Percentiles rank a stretch among this genome's conserved stretches.
Conservation (phyloP, 1,284 basidiomycete species). For the Cystobasidiaceae sp. region DNA sequence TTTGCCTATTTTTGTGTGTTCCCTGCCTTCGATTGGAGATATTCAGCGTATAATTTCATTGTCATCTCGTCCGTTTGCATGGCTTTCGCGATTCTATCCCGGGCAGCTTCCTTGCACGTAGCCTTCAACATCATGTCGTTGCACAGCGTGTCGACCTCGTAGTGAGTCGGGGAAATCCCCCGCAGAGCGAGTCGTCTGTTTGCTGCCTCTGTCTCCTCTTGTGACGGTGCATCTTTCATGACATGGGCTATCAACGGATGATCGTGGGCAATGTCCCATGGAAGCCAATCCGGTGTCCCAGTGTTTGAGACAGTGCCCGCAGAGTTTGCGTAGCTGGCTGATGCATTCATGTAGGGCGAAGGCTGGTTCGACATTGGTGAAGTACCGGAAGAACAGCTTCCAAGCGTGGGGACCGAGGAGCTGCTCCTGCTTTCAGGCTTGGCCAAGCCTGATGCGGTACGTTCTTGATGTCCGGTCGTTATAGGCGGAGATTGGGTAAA, state of each 20-base stretch:
- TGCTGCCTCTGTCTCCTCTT: background rate
- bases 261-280: conserved; percentile 11
- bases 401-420: conserved; percentile 7
- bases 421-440: conserved; percentile 3
- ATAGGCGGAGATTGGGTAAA: background rate
- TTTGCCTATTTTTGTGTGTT: too few species aligned
- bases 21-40: conserved; percentile 1
- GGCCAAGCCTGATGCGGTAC: too few species aligned
- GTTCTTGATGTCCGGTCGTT: too few species aligned
- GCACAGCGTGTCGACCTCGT: conserved; percentile 24
- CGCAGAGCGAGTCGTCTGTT: too few species aligned
- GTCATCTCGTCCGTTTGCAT: conserved; percentile 25
- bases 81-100: conserved; percentile 3
- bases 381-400: background rate
- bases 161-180: too few species aligned
- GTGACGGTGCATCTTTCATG: background rate
- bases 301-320: too few species aligned
- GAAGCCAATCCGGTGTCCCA: conserved; percentile 7
- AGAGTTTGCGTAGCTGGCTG: background rate
- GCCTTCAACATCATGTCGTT: conserved; percentile 26
- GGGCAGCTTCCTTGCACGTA: conserved; percentile 22
- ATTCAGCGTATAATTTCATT: conserved; percentile 16
- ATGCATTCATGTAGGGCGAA: background rate
- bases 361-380: conserved; percentile 7
- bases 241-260: conserved; percentile 21